Percentiles rank a stretch among this genome's conserved stretches.
These are phyloP conservation scores for Termitomyces sp. DNA, from an alignment of 768 basidiomycete species.

Conservation along the genomic window DNA sequence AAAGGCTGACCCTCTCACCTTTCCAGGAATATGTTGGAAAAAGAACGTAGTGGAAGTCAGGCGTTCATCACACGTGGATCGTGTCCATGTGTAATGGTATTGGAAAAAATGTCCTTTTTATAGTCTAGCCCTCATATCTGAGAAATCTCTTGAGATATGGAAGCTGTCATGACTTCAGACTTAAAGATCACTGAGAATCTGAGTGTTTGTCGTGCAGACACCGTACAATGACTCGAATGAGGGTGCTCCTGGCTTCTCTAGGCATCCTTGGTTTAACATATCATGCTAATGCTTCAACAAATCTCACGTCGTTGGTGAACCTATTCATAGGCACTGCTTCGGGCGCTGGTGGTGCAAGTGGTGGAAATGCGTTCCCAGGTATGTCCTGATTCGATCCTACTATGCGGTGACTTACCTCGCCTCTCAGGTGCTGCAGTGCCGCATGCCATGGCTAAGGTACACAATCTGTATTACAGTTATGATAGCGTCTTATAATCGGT, in stretches of 20 bases:
- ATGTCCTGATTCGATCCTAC: background rate
- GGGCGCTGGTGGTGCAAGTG: slow-evolving; percentile 40
- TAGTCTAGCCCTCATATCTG: background rate
- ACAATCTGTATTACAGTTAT: background rate
- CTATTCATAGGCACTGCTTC: slow-evolving; percentile 49
- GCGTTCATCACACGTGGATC: slow-evolving; percentile 1
- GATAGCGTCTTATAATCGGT: background rate
- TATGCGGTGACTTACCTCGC: background rate
- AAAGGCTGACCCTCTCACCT: background rate
- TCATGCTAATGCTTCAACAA: slow-evolving; percentile 14
- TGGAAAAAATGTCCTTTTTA: background rate
- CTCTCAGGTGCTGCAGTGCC: slow-evolving; percentile 39
- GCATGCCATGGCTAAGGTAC: slow-evolving; percentile 52
- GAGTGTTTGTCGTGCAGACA: background rate
- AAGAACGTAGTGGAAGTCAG: background rate
- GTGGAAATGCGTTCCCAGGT: slow-evolving; percentile 50
- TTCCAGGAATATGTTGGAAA: background rate
- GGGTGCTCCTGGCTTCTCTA: background rate
- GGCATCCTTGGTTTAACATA: background rate
- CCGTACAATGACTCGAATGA: slow-evolving; percentile 1
- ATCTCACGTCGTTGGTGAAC: slow-evolving; percentile 45
- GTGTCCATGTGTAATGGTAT: background rate
- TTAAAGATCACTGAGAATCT: background rate
- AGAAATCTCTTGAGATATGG: background rate
- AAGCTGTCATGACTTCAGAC: background rate